These are phyloP conservation scores for Russula earlei DNA, from an alignment of 768 basidiomycete species.

Conservation along the genomic window DNA sequence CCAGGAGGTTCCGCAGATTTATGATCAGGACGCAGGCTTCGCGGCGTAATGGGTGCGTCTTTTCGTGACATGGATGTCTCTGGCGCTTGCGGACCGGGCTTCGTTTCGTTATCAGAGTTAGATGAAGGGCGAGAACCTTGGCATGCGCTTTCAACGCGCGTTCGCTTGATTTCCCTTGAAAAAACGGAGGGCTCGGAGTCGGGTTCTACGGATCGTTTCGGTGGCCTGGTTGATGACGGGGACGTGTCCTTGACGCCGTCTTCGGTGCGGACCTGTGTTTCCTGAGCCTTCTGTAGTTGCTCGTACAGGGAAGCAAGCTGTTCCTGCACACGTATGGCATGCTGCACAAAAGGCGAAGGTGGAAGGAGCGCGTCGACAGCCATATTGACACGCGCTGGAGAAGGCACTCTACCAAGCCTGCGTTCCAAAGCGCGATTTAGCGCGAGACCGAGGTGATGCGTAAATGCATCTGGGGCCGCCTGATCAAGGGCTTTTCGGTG, in stretches of 20 bases:
- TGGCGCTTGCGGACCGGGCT: neutral
- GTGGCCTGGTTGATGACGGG: neutral
- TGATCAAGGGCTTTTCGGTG: neutral
- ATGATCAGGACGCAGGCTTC: neutral
- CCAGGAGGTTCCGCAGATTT: neutral
- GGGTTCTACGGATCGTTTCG: neutral
- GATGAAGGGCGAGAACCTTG: neutral
- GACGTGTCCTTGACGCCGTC: neutral
- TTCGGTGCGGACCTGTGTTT: neutral
- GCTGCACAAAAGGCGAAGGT: neutral
- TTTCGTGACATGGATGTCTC: neutral
- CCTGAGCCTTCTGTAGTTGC: constrained; percentile 1
- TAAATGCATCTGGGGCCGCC: neutral
- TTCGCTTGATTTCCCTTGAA: neutral
- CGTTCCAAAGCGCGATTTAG: constrained; percentile 3
- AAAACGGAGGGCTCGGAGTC: neutral
- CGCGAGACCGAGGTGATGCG: neutral
- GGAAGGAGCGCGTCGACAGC: neutral
- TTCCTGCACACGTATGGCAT: constrained; percentile 4
- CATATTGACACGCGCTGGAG: neutral
- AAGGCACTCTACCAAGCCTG: constrained; percentile 2
- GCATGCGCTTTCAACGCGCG: neutral
- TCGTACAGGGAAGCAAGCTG: neutral
- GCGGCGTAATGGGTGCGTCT: neutral
- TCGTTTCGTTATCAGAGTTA: neutral